A percentile compares a stretch with the other conserved stretches of the same genome.
phyloP scores from a whole-genome alignment of 179 eudicot species.

The Beta lomatogona region DNA sequence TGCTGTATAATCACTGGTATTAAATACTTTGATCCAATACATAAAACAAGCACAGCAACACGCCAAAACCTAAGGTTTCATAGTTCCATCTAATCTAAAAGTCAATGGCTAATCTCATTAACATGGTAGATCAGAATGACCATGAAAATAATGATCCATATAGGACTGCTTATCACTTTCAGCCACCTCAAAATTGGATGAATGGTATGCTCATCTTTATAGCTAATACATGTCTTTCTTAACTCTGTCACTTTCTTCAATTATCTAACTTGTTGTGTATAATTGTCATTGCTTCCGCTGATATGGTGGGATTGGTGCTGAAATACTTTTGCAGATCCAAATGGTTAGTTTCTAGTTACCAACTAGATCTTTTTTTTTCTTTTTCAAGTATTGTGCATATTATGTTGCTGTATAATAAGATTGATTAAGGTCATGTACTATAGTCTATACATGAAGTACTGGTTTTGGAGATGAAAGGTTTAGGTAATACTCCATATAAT shows the following conservation, averaged over 20 bases:
- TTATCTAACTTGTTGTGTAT: not conserved
- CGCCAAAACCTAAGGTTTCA: too few relatives aligned
- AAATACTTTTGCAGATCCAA: constrained; percentile 16
- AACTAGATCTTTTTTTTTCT: too few relatives aligned
- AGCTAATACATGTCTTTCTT: not conserved
- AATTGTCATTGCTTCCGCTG: too few relatives aligned
- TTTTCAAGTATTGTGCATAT: not conserved
- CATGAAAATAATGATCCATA: constrained; percentile 27
- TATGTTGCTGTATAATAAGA: too few relatives aligned
- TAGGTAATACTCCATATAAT: too few relatives aligned
- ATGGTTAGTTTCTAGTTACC: constrained; percentile 20
- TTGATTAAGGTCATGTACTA: not conserved
- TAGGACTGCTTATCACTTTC: constrained; percentile 49
- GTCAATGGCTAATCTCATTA: not conserved
- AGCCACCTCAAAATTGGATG: constrained; percentile 50
- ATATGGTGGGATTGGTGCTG: not conserved
- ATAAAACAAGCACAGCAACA: too few relatives aligned
- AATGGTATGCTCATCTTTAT: constrained; percentile 34
- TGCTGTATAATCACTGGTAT: too few relatives aligned
- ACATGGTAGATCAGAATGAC: not conserved
- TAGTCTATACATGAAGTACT: too few relatives aligned
- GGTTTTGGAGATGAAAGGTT: too few relatives aligned
- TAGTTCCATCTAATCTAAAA: too few relatives aligned
- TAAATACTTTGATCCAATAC: too few relatives aligned
- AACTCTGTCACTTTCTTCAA: not conserved